Evolutionary conservation across 2,329 filamentous ascomycete genomes (phyloP).

Genomic region (Ophiostoma himal-ulmi): DNA sequence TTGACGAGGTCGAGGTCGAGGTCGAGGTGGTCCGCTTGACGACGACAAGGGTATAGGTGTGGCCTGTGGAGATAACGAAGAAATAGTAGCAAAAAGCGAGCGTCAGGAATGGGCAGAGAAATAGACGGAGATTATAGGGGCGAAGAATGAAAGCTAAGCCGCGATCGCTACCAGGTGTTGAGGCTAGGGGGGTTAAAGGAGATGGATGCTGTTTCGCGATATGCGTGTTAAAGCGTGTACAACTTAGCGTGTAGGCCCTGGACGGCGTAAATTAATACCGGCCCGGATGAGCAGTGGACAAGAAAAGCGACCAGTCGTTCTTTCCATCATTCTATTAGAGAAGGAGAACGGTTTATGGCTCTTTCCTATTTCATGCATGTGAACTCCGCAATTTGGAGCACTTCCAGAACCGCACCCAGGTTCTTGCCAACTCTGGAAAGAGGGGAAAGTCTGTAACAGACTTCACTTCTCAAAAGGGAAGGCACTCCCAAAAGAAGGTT

Average conservation of each 20-base stretch:
- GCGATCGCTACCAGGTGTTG: background rate
- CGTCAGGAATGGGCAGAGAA: background rate
- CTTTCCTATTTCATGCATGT: background rate
- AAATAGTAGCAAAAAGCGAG: background rate
- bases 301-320: background rate
- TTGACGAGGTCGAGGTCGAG: slow-evolving; percentile 1
- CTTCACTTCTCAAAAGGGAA: background rate
- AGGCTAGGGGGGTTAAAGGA: background rate
- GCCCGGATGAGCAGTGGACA: background rate
- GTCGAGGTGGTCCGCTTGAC: background rate
- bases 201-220: slow-evolving; percentile 17
- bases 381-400: background rate
- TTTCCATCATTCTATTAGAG: background rate
- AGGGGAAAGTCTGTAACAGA: slow-evolving; percentile 16
- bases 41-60: background rate
- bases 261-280: background rate
- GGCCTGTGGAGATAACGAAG: background rate
- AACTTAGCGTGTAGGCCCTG: background rate
- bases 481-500: background rate
- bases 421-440: slow-evolving; percentile 20
- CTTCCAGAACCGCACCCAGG: slow-evolving; percentile 12
- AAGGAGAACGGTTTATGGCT: background rate
- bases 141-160: background rate
- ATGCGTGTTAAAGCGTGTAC: slow-evolving; percentile 14
- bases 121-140: background rate